Conservation (phyloP, 495 filamentous ascomycete species). For the Podospora conica region DNA sequence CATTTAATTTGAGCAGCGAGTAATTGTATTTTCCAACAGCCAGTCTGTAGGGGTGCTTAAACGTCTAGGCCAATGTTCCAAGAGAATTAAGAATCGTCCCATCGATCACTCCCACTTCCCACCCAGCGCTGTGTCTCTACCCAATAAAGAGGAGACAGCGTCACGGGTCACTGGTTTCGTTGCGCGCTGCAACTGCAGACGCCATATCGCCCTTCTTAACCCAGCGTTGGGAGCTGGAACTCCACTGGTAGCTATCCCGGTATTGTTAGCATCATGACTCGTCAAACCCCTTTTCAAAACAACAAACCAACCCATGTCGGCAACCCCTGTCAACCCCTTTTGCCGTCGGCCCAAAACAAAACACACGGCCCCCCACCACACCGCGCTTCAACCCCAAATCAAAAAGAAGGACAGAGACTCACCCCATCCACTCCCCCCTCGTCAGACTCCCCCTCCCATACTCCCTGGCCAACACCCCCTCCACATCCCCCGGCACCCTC, state of each 20-base stretch:
- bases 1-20: not conserved
- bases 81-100: too few species aligned
- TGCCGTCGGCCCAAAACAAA: constrained; percentile 40
- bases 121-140: too few species aligned
- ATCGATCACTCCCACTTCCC: too few species aligned
- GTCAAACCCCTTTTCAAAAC: not conserved
- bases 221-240: not conserved
- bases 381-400: not conserved
- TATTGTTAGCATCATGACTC: not conserved
- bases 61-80: not conserved
- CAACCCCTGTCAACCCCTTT: constrained; percentile 21
- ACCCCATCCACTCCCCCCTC: constrained; percentile 58
- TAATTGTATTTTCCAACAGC: not conserved
- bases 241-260: not conserved
- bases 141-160: not conserved
- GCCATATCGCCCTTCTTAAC: not conserved
- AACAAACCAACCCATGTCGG: not conserved
- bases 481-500: constrained; percentile 69
- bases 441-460: constrained; percentile 64
- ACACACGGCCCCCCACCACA: constrained; percentile 10
- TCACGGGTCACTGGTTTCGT: not conserved
- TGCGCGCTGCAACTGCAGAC: not conserved
- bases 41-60: not conserved
- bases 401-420: constrained; percentile 23
- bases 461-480: constrained; percentile 65